phyloP scores from a whole-genome alignment of 1,139 yeast genomes.

The Candida dubliniensis region DNA sequence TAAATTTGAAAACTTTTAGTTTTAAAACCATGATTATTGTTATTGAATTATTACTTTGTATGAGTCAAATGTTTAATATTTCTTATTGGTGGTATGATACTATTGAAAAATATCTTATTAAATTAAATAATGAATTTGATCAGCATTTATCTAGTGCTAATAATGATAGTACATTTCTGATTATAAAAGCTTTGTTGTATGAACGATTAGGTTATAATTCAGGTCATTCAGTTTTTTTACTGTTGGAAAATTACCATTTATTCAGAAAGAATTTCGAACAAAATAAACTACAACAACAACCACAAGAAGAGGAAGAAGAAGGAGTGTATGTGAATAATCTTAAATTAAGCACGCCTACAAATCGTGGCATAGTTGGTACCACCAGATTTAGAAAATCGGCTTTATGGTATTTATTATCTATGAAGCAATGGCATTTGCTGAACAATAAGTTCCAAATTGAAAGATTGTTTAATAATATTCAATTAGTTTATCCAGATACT shows the following conservation, averaged over 20 bases:
- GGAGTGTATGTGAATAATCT: constrained; percentile 38
- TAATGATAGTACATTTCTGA: constrained; percentile 1
- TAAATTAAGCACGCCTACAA: constrained; percentile 36
- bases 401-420: constrained; percentile 76
- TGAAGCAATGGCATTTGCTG: constrained; percentile 63
- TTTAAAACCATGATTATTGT: constrained; percentile 45
- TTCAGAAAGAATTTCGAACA: constrained; percentile 16
- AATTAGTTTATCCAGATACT: constrained; percentile 22
- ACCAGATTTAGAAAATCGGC: constrained; percentile 72
- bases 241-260: constrained; percentile 16
- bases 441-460: constrained; percentile 28
- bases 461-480: constrained; percentile 26
- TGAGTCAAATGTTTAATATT: constrained; percentile 37
- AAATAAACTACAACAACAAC: constrained; percentile 15
- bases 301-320: constrained; percentile 23
- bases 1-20: constrained; percentile 62
- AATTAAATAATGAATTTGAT: constrained; percentile 41
- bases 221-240: constrained; percentile 29
- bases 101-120: constrained; percentile 45
- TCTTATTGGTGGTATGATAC: constrained; percentile 52
- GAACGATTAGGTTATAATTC: constrained; percentile 42
- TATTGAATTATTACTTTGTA: constrained; percentile 56
- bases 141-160: constrained; percentile 36
- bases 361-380: constrained; percentile 47
- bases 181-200: constrained; percentile 41